phyloP scores from a whole-genome alignment of 345 rosid species.

The Kernera saxatilis region DNA sequence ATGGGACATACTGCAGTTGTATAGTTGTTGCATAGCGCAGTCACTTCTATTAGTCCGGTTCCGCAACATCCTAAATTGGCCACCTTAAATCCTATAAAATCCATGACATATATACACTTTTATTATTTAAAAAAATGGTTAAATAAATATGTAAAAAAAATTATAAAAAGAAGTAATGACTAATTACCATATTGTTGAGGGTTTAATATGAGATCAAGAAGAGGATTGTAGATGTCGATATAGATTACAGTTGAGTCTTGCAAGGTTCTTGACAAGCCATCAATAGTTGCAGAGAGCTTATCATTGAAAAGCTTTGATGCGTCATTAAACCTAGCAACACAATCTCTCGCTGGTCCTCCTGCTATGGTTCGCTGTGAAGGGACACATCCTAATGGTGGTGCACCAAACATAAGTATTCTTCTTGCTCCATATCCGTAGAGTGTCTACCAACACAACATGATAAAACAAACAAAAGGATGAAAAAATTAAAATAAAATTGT shows the following conservation, averaged over 20 bases:
- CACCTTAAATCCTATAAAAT: constrained; percentile 51
- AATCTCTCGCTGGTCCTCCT: constrained; percentile 28
- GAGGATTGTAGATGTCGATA: constrained; percentile 37
- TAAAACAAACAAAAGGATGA: not conserved
- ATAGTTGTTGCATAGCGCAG: constrained; percentile 36
- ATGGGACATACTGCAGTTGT: constrained; percentile 30
- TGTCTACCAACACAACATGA: constrained; percentile 10
- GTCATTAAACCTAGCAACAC: constrained; percentile 20
- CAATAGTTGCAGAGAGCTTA: constrained; percentile 19
- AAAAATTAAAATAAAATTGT: not conserved
- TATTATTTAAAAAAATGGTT: too few species aligned
- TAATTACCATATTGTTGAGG: constrained; percentile 41
- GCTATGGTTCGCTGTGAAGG: constrained; percentile 36
- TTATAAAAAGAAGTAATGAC: not conserved
- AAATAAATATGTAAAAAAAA: not conserved
- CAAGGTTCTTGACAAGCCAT: constrained; percentile 11
- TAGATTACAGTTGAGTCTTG: constrained; percentile 28
- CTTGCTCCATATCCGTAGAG: constrained; percentile 32
- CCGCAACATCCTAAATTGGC: constrained; percentile 60
- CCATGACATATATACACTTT: not conserved
- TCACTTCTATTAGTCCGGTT: constrained; percentile 59
- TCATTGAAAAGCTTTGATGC: constrained; percentile 25
- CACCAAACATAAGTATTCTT: constrained; percentile 29
- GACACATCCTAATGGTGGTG: constrained; percentile 35
- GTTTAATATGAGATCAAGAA: constrained; percentile 41